Conservation (phyloP, 805 yeast species). For the Candida endomychidarum region DNA sequence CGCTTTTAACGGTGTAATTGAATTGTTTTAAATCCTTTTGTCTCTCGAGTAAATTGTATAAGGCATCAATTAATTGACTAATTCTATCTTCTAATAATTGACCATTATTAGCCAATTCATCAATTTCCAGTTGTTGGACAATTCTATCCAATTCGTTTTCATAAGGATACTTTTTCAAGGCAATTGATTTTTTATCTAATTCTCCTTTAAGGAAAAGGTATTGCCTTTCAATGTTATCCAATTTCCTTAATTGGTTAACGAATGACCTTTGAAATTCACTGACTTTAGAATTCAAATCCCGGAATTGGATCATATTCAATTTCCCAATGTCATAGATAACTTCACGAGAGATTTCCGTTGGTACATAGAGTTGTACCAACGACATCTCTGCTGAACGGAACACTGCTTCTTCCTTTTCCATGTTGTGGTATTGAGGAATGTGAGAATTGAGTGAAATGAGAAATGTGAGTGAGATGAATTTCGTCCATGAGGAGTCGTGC, state of each 20-base stretch:
- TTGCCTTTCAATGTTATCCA: slow-evolving; percentile 90
- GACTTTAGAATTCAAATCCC: slow-evolving; percentile 77
- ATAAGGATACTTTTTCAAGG: slow-evolving; percentile 28
- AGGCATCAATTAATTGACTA: slow-evolving; percentile 65
- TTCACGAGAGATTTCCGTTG: slow-evolving; percentile 86
- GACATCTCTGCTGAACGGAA: slow-evolving; percentile 94
- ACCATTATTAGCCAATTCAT: slow-evolving; percentile 64
- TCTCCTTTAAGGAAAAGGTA: slow-evolving; percentile 44
- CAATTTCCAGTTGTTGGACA: slow-evolving; percentile 60
- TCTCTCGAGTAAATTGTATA: slow-evolving; percentile 59
- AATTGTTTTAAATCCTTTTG: slow-evolving; percentile 70
- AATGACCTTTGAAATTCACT: slow-evolving; percentile 87
- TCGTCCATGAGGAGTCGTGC: not conserved
- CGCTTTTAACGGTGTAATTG: slow-evolving; percentile 48
- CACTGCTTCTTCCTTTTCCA: slow-evolving; percentile 43
- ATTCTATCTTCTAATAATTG: slow-evolving; percentile 73
- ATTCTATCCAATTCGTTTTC: slow-evolving; percentile 23
- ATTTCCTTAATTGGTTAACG: slow-evolving; percentile 79
- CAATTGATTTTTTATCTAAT: slow-evolving; percentile 50
- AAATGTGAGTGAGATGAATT: not conserved
- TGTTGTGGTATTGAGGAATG: not conserved
- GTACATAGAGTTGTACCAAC: slow-evolving; percentile 84
- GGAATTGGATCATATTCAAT: slow-evolving; percentile 79
- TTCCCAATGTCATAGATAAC: slow-evolving; percentile 85
- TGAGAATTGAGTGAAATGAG: too few species aligned